Percentiles rank a stretch among this genome's conserved stretches.
Evolutionary conservation across 2,329 filamentous ascomycete genomes (phyloP).

Genomic region (Aspergillus tamarii): DNA sequence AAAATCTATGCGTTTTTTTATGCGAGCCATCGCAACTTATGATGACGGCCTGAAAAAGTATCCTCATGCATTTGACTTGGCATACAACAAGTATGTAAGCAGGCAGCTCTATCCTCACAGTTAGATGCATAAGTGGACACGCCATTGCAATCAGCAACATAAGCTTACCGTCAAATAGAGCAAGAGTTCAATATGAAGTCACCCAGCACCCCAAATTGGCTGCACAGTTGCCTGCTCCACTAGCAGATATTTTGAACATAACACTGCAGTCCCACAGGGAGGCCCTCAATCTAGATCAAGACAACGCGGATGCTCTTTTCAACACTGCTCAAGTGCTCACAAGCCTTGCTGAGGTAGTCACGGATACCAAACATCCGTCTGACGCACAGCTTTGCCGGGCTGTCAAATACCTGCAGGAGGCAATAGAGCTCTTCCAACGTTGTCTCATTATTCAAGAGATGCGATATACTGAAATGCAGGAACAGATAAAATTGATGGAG

Average conservation of each 20-base stretch:
- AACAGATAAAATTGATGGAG: slow-evolving; percentile 45
- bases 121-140: not conserved
- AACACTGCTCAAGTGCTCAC: slow-evolving; percentile 73
- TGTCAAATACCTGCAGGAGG: slow-evolving; percentile 61
- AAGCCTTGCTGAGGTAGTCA: slow-evolving; percentile 63
- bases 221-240: slow-evolving; percentile 58
- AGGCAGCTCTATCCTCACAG: not conserved
- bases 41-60: slow-evolving; percentile 64
- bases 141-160: slow-evolving; percentile 1
- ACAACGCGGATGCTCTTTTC: slow-evolving; percentile 70
- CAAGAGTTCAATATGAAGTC: slow-evolving; percentile 70
- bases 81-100: slow-evolving; percentile 70
- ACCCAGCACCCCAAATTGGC: slow-evolving; percentile 67
- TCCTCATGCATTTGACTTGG: slow-evolving; percentile 68
- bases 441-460: slow-evolving; percentile 59
- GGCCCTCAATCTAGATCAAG: slow-evolving; percentile 61
- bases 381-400: slow-evolving; percentile 51
- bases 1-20: slow-evolving; percentile 63
- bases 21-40: slow-evolving; percentile 68
- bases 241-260: slow-evolving; percentile 59
- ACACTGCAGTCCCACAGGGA: slow-evolving; percentile 67
- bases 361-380: slow-evolving; percentile 54
- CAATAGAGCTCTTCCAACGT: slow-evolving; percentile 61
- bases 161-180: slow-evolving; percentile 48
- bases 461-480: slow-evolving; percentile 50